Base-by-base conservation (phyloP, 768 basidiomycete genomes). In the Hygrocybe punicea region DNA sequence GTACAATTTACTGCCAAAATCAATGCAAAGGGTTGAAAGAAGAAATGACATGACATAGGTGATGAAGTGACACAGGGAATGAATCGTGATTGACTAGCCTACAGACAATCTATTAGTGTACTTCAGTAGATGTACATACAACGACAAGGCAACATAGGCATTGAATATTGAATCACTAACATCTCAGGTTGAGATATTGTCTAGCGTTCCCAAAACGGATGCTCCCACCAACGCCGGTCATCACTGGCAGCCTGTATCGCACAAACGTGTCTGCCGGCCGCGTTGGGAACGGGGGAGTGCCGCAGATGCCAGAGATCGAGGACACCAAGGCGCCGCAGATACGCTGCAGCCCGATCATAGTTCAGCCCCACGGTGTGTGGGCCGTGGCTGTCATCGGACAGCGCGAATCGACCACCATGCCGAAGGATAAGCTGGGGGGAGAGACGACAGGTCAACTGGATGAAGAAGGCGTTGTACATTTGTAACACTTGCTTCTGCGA, bases 321-420 rank as follows among this genome's bases (percentile, higher is more conserved):
- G 25, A 97, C 78, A 4, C 81, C 82, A n/a, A 81, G 67, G 2
- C 73, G 73, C 46, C 75, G 72, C 25, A 93, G 74, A 70, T 98
- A 98, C 10, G 78, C 76, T 47, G 75, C 76, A 59, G 89, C 70
- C 17, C 80, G 77, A 54, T 74, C 65, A 64, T 98, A 99, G 70
- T 98, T 93, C 57, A 93, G 76, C 0, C 93, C 94, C 53, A 98
- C 93, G 8, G 84, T 84, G 29, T 84, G 83, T 2, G 93, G 89
- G 1, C 92, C 93, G 65, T 99, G 97, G 52, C 94, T 95, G 73
- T 98, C 97, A 68, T 98, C 97, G 5, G 96, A 98, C 24, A 99
- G 78, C 17, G 87, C 82, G 60, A 97, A 83, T 21, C 84, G 82
- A 2, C 95, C 97, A 9, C 80, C 82, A 48, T 78, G 70, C 42